Percentiles rank a stretch among this genome's conserved stretches.
Conservation (phyloP, 2,329 filamentous ascomycete species). For the Talaromyces sp. region DNA sequence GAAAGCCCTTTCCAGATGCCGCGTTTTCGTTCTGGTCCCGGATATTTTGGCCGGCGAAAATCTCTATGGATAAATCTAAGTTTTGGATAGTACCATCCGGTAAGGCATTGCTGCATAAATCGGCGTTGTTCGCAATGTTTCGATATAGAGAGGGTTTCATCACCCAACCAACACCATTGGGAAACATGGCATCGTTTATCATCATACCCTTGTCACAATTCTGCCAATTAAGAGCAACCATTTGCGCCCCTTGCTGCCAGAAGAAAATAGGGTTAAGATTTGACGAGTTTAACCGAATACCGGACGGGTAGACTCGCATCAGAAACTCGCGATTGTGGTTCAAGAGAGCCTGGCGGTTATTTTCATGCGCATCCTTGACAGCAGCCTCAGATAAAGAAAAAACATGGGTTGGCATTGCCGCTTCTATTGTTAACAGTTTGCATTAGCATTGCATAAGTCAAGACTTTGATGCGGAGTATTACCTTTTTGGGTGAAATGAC, state of each 20-base stretch:
- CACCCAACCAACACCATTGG: conserved; percentile 74
- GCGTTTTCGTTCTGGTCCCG: conserved; percentile 57
- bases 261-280: conserved; percentile 81
- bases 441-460: background rate
- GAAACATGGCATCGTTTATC: conserved; percentile 92
- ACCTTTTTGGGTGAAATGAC: conserved; percentile 62
- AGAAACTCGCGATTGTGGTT: conserved; percentile 75
- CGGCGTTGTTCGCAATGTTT: conserved; percentile 22
- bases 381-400: conserved; percentile 61
- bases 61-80: conserved; percentile 64
- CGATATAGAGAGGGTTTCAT: conserved; percentile 76
- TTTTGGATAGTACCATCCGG: conserved; percentile 43
- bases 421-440: conserved; percentile 27
- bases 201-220: conserved; percentile 88
- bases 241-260: conserved; percentile 84
- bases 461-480: conserved; percentile 27
- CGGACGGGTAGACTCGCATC: conserved; percentile 85
- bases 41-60: conserved; percentile 73
- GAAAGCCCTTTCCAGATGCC: conserved; percentile 47
- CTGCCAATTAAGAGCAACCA: conserved; percentile 93
- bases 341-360: conserved; percentile 60
- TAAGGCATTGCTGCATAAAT: conserved; percentile 34
- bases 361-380: conserved; percentile 59
- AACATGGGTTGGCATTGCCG: conserved; percentile 55
- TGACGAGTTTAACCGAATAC: conserved; percentile 73